Conservation (phyloP, 2,329 filamentous ascomycete species). For the Nectriaceae sp. region DNA sequence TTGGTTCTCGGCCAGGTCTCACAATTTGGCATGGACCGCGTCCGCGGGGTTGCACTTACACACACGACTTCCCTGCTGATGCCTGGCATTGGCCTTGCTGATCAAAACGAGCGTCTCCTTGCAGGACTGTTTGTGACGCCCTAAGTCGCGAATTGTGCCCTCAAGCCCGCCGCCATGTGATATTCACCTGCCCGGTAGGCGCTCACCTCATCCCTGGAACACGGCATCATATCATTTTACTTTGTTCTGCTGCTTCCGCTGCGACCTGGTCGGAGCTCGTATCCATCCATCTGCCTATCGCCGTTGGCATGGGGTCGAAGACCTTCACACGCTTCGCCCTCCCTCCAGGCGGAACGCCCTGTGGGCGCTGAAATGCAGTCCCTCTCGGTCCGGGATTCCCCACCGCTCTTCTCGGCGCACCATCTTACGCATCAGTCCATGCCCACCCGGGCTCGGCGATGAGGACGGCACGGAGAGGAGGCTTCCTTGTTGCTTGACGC, state of each 20-base stretch:
- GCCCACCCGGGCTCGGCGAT: not conserved
- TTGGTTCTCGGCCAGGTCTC: constrained; percentile 9
- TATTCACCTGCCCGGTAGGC: constrained; percentile 5
- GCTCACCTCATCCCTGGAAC: constrained; percentile 5
- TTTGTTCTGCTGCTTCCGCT: constrained; percentile 9
- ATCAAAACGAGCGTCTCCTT: constrained; percentile 19
- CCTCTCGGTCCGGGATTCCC: not conserved
- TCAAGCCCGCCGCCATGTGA: constrained; percentile 22
- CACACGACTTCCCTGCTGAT: constrained; percentile 4
- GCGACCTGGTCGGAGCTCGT: constrained; percentile 7
- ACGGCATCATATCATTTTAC: constrained; percentile 12
- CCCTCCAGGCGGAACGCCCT: too few species aligned
- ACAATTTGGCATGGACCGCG: constrained; percentile 6
- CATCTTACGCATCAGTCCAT: not conserved
- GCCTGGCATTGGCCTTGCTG: constrained; percentile 9
- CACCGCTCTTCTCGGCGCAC: not conserved
- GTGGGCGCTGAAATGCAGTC: not conserved
- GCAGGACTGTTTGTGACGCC: constrained; percentile 15
- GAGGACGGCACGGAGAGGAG: not conserved
- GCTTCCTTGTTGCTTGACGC: not conserved
- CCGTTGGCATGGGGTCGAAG: constrained; percentile 13
- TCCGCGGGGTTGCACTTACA: not conserved
- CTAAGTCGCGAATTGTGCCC: constrained; percentile 17
- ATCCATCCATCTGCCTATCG: constrained; percentile 15
- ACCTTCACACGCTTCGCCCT: too few species aligned